These are phyloP conservation scores for Proteromonas lacertae DNA, from an alignment of 352 stramenopile genomes.

Conservation along the genomic window DNA sequence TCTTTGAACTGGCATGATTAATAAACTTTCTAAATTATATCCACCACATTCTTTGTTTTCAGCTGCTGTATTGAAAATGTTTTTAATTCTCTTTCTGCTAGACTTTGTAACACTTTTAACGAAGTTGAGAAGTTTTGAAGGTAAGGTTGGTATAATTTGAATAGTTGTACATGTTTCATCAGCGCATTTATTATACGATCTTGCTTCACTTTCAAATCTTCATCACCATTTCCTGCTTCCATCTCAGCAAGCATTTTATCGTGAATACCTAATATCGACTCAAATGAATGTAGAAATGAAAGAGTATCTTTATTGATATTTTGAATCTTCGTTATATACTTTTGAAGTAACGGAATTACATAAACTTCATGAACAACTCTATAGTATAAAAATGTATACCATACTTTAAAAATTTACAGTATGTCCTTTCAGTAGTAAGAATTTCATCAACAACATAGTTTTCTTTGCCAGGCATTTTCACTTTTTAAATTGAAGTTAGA, in stretches of 20 bases:
- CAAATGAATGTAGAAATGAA: not conserved
- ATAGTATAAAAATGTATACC: not conserved
- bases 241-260: not conserved
- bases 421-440: not conserved
- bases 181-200: not conserved
- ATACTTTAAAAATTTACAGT: not conserved
- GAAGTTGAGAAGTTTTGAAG: not conserved
- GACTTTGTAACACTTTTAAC: not conserved
- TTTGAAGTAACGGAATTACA: no score
- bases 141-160: not conserved
- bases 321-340: no score
- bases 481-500: no score
- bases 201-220: not conserved
- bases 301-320: not conserved
- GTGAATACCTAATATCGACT: not conserved
- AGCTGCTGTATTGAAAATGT: not conserved
- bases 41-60: conserved; percentile 1
- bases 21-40: conserved; percentile 10
- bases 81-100: not conserved
- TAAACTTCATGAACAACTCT: not conserved
- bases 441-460: conserved; percentile 2
- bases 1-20: conserved; percentile 59
- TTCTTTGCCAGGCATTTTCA: no score
- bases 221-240: not conserved
- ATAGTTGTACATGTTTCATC: not conserved